Percentiles rank a stretch among this genome's conserved stretches.
Conservation (phyloP, 225 moss, liverwort and hornwort genomes). For the Bryoerythrophyllum caledonicum region DNA sequence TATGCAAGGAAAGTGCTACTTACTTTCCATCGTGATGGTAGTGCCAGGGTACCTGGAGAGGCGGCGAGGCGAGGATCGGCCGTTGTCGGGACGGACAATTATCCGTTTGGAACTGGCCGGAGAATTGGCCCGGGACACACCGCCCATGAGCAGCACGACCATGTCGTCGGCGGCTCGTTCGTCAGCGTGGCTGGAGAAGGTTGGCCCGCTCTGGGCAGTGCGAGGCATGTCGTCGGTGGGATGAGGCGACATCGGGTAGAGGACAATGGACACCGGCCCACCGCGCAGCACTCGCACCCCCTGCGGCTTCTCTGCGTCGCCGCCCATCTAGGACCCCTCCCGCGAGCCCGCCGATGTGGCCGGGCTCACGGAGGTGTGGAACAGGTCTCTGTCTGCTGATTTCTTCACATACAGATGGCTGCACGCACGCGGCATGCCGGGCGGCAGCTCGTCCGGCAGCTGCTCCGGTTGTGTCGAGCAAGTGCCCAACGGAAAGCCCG, state of each 20-base stretch:
- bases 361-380: slow-evolving; percentile 12
- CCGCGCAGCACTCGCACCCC: slow-evolving; percentile 27
- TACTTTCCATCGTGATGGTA: background rate
- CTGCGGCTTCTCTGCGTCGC: slow-evolving; percentile 10
- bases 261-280: slow-evolving; percentile 27
- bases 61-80: slow-evolving; percentile 1
- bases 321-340: background rate
- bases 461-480: slow-evolving; percentile 17
- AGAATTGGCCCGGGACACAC: background rate
- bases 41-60: slow-evolving; percentile 21
- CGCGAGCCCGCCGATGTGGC: background rate
- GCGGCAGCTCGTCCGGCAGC: slow-evolving; percentile 16
- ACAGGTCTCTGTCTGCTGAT: background rate
- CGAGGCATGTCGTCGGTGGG: background rate
- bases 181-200: slow-evolving; percentile 35
- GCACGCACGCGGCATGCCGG: slow-evolving; percentile 21
- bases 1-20: background rate
- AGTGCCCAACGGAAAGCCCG: slow-evolving; percentile 18
- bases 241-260: slow-evolving; percentile 14
- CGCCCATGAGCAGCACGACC: slow-evolving; percentile 30
- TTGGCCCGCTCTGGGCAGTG: background rate
- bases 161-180: slow-evolving; percentile 34
- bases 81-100: background rate
- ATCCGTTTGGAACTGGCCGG: no score
- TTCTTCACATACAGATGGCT: slow-evolving; percentile 31